Conservation (phyloP, 768 basidiomycete genomes). For the Russula earlei region DNA sequence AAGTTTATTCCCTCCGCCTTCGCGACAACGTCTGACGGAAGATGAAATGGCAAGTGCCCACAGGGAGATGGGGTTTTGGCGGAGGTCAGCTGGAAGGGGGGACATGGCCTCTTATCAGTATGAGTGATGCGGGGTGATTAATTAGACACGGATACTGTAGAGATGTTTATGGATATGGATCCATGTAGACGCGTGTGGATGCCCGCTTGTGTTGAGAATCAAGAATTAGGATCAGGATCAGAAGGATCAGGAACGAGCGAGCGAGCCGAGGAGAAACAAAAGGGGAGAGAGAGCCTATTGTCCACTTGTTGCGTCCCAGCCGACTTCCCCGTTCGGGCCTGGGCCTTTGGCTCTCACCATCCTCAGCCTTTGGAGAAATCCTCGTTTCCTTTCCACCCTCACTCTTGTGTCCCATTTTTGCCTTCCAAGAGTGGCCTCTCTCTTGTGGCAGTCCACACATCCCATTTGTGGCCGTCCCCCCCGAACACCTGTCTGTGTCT, state of each 20-base stretch:
- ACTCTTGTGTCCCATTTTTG: neutral
- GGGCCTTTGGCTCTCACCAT: no score
- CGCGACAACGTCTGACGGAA: neutral
- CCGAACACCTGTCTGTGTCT: neutral
- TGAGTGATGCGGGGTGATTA: no score
- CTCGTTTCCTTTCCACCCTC: no score
- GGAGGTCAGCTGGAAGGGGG: no score
- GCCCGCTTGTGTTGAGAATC: no score
- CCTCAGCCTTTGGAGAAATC: no score
- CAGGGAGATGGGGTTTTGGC: neutral
- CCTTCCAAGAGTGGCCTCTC: neutral
- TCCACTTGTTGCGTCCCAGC: no score
- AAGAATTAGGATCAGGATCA: no score
- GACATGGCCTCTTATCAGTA: no score
- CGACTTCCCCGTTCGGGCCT: no score
- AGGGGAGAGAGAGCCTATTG: neutral
- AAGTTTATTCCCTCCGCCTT: neutral
- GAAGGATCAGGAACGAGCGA: neutral
- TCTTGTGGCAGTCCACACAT: neutral
- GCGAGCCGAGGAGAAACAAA: no score
- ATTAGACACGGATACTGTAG: neutral
- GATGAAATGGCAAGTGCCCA: neutral
- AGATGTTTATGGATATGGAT: neutral
- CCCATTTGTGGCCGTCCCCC: neutral
- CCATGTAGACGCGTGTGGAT: constrained; percentile 7